Evolutionary conservation across 768 basidiomycete species (phyloP).

Genomic region (Mycena crocata): DNA sequence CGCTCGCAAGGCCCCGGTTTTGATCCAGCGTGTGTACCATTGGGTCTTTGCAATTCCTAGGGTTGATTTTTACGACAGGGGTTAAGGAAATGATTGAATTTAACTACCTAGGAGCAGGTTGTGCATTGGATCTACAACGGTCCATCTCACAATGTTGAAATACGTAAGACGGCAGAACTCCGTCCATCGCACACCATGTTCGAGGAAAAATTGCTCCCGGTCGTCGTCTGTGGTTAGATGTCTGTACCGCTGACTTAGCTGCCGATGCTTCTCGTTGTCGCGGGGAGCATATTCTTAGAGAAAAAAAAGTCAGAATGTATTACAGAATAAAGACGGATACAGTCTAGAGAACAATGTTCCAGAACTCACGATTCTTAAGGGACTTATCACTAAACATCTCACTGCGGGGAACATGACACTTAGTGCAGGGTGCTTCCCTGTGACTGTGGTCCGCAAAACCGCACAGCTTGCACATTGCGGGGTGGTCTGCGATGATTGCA

Average conservation of each 20-base stretch:
- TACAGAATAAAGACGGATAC: background rate
- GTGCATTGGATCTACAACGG: constrained; percentile 1
- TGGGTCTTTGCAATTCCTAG: constrained; percentile 21
- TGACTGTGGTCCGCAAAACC: constrained; percentile 39
- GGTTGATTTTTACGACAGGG: background rate
- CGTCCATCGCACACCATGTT: background rate
- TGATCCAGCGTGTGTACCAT: constrained; percentile 13
- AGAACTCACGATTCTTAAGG: background rate
- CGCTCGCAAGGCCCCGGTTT: background rate
- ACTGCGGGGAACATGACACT: background rate
- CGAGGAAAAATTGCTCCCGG: background rate
- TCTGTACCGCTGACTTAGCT: background rate
- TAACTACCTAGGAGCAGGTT: background rate
- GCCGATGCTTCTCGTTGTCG: background rate
- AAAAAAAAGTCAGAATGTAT: no score
- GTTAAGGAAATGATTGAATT: background rate
- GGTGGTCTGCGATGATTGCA: constrained; percentile 34
- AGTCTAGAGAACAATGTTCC: no score
- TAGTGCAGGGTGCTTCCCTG: constrained; percentile 33
- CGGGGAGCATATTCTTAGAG: background rate
- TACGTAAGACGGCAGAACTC: background rate
- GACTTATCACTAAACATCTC: background rate
- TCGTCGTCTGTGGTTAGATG: background rate
- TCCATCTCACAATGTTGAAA: background rate
- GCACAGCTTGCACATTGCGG: constrained; percentile 35